Conservation (phyloP, 2,329 filamentous ascomycete genomes). For the Exophiala sp. region DNA sequence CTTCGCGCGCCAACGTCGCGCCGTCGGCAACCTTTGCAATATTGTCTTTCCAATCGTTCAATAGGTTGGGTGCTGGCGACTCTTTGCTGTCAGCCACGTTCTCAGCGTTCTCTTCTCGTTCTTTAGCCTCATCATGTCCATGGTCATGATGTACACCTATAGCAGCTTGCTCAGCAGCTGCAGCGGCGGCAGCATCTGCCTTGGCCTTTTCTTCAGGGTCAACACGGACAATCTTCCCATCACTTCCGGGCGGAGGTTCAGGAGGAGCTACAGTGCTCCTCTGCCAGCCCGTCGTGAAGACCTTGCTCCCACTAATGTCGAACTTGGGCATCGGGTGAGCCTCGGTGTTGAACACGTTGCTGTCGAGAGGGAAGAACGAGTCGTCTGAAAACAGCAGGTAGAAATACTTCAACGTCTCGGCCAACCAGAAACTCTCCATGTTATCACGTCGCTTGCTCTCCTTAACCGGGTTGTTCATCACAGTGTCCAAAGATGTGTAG, state of each 20-base stretch:
- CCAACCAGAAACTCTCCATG: slow-evolving; percentile 99
- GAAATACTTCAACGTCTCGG: slow-evolving; percentile 96
- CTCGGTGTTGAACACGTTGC: slow-evolving; percentile 93
- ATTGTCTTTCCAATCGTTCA: slow-evolving; percentile 1
- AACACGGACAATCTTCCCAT: slow-evolving; percentile 12
- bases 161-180: neutral
- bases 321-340: slow-evolving; percentile 88
- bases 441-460: slow-evolving; percentile 59
- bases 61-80: neutral
- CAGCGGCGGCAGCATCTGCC: neutral
- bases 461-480: slow-evolving; percentile 22
- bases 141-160: slow-evolving; percentile 2
- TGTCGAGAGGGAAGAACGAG: slow-evolving; percentile 54
- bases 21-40: no score
- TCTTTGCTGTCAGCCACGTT: slow-evolving; percentile 9
- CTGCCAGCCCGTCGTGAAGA: slow-evolving; percentile 79
- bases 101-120: neutral
- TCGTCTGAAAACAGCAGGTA: slow-evolving; percentile 85
- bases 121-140: slow-evolving; percentile 1
- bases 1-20: no score
- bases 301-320: slow-evolving; percentile 61
- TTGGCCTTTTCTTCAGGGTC: slow-evolving; percentile 12
- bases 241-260: neutral
- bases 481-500: slow-evolving; percentile 24
- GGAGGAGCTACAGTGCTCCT: slow-evolving; percentile 6